Evolutionary conservation across 202 grass and related monocot species (phyloP).

Genomic region (Panicum hallii): DNA sequence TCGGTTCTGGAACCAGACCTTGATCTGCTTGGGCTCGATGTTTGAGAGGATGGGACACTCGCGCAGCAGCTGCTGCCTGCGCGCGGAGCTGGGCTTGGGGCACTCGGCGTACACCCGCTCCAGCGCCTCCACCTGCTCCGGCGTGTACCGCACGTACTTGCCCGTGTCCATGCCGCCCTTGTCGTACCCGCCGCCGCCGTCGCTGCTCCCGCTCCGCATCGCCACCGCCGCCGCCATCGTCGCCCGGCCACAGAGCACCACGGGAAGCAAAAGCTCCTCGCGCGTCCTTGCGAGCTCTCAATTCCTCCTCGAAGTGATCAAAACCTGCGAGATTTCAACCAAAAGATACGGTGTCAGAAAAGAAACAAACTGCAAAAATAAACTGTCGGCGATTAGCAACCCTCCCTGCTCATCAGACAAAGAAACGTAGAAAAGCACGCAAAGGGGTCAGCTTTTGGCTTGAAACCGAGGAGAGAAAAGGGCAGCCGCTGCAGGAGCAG

Average conservation of each 20-base stretch:
- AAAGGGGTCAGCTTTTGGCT: conserved; percentile 66
- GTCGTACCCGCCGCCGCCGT: conserved; percentile 64
- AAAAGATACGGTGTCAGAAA: conserved; percentile 37
- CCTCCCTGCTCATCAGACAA: conserved; percentile 44
- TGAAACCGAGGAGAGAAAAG: conserved; percentile 48
- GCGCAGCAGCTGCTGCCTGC: conserved; percentile 90
- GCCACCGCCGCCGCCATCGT: conserved; percentile 84
- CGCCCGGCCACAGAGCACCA: conserved; percentile 1
- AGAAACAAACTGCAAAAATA: conserved; percentile 41
- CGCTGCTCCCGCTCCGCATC: conserved; percentile 66
- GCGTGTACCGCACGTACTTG: conserved; percentile 97
- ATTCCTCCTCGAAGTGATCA: conserved; percentile 19
- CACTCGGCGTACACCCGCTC: conserved; percentile 93
- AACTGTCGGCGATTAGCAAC: conserved; percentile 39
- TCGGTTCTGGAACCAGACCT: conserved; percentile 99
- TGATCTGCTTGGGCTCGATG: conserved; percentile 98
- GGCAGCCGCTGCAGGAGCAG: conserved; percentile 24
- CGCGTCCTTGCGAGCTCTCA: conserved; percentile 36
- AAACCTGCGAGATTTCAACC: conserved; percentile 54
- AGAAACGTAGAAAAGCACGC: conserved; percentile 61
- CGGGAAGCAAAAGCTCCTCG: conserved; percentile 25
- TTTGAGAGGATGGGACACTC: conserved; percentile 90
- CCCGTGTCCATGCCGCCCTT: conserved; percentile 73
- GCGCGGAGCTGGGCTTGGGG: conserved; percentile 89
- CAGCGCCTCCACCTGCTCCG: conserved; percentile 95